Base-by-base conservation (phyloP, 495 filamentous ascomycete species). In the Glonium stellatum region DNA sequence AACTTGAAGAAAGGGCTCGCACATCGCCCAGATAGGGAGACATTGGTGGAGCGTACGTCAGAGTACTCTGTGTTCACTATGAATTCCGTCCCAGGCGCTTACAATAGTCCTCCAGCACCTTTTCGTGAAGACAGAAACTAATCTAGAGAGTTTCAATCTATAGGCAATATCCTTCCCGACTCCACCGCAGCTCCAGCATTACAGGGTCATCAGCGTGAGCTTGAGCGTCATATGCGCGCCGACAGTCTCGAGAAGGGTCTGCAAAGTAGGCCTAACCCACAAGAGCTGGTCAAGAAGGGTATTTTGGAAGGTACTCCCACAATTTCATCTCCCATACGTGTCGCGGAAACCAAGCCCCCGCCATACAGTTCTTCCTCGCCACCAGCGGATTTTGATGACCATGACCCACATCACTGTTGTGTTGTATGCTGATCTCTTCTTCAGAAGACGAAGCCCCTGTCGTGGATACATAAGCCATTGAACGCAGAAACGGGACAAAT, bases 161-260 rank as follows among this genome's bases (percentile, higher is more conserved):
- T 53, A 87, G 88, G 82, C 60, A 92, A 95, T 68, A 96, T 96
- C 70, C 84, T 96, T 57, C 88, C 87, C 41, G 83, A 82, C 61
- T 85, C 87, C 8, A 82, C 65, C n/a, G 85, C 81, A 42, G 88
- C 90, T 0, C 89, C 90, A 0, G 79, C 84, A 0, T 73, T 96
- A 39, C 84, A 86, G 64, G 88, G 84, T 36, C 79, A 89, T 58
- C 88, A 90, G 75, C 84, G 79, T 57, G 87, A 93, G 73, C 81
- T 96, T 54, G 85, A 88, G 71, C 87, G 82, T 66, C 83, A 90
- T 68, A 95, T 96, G 90, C 83, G 87, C 19, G 85, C 82, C 52
- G 87, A 96, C 70, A 86, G 80, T 35, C 75, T 96, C 39, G 90
- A 96, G 71, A 87, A 91, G 66, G 89, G 88, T 70, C 82, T 96